Evolutionary conservation across 192 early-diverging fungal species (phyloP).

Genomic region (Dimargaris cristalligena): DNA sequence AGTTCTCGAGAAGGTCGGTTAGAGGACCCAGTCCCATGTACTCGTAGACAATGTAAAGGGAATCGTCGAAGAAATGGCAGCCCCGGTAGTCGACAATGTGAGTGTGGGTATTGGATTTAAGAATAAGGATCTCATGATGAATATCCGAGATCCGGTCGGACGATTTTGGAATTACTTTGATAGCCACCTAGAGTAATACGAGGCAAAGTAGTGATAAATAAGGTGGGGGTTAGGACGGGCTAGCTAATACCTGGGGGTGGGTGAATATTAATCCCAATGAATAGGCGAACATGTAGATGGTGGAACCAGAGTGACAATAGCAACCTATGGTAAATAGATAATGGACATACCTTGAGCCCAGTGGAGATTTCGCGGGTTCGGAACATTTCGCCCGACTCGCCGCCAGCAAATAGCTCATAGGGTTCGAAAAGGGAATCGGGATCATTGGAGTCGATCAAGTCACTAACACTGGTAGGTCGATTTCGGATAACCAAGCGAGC

Average conservation of each 20-base stretch:
- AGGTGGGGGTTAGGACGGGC: no score
- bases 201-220: no score
- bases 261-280: no score
- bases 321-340: no score
- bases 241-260: no score
- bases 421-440: slow-evolving; percentile 11
- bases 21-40: slow-evolving; percentile 32
- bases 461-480: background rate
- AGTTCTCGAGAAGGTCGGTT: slow-evolving; percentile 28
- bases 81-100: slow-evolving; percentile 31
- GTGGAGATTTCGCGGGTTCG: slow-evolving; percentile 19
- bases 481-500: background rate
- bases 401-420: slow-evolving; percentile 29
- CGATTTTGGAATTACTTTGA: slow-evolving; percentile 30
- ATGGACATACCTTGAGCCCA: slow-evolving; percentile 20
- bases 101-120: slow-evolving; percentile 26
- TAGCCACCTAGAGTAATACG: slow-evolving; percentile 26
- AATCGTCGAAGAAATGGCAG: slow-evolving; percentile 30
- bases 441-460: slow-evolving; percentile 10
- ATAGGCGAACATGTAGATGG: no score
- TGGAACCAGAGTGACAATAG: no score
- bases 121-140: slow-evolving; percentile 28
- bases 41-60: slow-evolving; percentile 35
- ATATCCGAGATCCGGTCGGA: slow-evolving; percentile 29
- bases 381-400: slow-evolving; percentile 31